phyloP scores from a whole-genome alignment of 1,284 basidiomycete species.

The Schizophyllum amplum region DNA sequence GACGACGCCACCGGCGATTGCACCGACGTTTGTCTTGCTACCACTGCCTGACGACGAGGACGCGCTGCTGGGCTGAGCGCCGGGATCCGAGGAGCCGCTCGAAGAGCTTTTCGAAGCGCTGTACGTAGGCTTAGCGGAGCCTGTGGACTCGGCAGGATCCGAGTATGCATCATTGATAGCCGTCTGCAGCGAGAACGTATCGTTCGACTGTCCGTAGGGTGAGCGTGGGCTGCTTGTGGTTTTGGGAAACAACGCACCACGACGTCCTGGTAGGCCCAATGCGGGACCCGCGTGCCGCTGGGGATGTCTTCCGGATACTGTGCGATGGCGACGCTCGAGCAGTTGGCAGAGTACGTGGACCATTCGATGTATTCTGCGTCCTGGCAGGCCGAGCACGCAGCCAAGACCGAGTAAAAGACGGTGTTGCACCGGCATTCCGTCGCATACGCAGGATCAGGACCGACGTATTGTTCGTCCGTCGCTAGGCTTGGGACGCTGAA shows the following conservation, averaged over 20 bases:
- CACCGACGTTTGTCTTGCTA: slow-evolving; percentile 27
- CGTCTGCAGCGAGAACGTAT: slow-evolving; percentile 21
- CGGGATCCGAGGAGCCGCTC: neutral
- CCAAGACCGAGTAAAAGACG: slow-evolving; percentile 30
- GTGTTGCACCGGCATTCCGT: slow-evolving; percentile 31
- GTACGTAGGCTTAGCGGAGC: slow-evolving; percentile 16
- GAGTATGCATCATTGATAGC: slow-evolving; percentile 12
- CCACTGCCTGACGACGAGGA: slow-evolving; percentile 19
- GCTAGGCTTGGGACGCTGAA: slow-evolving; percentile 26
- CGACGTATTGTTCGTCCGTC: slow-evolving; percentile 22
- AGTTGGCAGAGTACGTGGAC: slow-evolving; percentile 27
- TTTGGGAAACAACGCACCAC: slow-evolving; percentile 14
- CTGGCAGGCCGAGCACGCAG: slow-evolving; percentile 34
- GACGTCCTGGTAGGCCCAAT: slow-evolving; percentile 23
- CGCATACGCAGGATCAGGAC: slow-evolving; percentile 20
- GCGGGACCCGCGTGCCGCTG: slow-evolving; percentile 18
- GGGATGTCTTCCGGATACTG: slow-evolving; percentile 20
- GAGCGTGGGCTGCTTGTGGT: neutral
- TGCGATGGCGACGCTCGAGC: slow-evolving; percentile 17
- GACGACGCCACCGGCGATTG: slow-evolving; percentile 40
- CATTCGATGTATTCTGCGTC: slow-evolving; percentile 15
- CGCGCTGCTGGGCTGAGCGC: neutral
- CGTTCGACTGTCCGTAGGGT: slow-evolving; percentile 15
- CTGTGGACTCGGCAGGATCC: slow-evolving; percentile 24
- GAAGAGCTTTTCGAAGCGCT: slow-evolving; percentile 5